A percentile compares a stretch with the other conserved stretches of the same genome.
phyloP scores from a whole-genome alignment of 176 grass and related monocot genomes.

The Eremochloa ophiuroides region DNA sequence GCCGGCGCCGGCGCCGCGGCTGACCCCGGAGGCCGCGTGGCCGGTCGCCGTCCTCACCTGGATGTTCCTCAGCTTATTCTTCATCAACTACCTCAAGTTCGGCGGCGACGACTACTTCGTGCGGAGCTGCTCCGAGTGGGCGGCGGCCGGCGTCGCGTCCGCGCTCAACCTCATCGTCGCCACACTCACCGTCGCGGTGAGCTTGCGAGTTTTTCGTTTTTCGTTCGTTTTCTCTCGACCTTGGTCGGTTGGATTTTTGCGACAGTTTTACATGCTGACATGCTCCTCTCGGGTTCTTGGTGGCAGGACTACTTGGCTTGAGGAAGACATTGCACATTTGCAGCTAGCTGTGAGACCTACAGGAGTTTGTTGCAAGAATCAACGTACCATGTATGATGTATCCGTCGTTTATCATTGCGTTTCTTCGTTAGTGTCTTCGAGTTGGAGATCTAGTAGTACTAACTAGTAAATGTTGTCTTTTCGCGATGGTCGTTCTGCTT shows the following conservation, averaged over 20 bases:
- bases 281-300: no score
- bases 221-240: neutral
- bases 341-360: no score
- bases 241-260: neutral
- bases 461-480: no score
- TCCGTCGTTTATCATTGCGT: no score
- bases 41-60: neutral
- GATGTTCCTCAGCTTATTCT: neutral
- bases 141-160: neutral
- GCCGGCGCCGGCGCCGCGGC: neutral
- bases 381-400: no score
- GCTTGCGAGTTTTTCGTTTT: neutral
- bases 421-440: no score
- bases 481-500: no score
- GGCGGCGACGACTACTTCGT: neutral
- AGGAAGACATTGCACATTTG: no score
- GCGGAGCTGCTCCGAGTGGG: neutral
- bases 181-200: neutral
- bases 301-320: no score
- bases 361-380: no score
- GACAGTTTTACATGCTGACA: neutral
- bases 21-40: neutral
- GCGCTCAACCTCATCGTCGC: neutral
- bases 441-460: no score
- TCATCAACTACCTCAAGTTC: neutral